These are phyloP conservation scores for Pinus tabuliformis DNA, from an alignment of 75 land plant genomes.

Conservation along the genomic window DNA sequence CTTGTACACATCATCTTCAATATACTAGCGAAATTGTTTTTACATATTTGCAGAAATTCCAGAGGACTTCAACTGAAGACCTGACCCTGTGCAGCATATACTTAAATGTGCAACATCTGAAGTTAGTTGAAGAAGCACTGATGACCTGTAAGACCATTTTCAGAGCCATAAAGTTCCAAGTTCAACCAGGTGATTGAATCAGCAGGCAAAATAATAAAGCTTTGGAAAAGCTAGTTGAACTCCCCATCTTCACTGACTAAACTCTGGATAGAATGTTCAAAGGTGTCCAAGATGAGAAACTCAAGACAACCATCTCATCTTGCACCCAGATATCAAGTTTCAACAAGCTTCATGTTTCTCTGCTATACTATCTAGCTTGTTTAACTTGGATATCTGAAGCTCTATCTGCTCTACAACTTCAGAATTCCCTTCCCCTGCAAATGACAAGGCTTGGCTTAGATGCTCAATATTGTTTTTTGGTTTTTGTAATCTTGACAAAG, in stretches of 20 bases:
- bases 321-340: neutral
- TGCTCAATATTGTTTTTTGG: constrained; percentile 22
- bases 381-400: constrained; percentile 53
- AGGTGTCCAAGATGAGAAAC: neutral
- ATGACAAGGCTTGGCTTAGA: constrained; percentile 26
- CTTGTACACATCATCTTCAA: neutral
- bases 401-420: constrained; percentile 37
- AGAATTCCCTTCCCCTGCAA: constrained; percentile 22
- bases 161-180: no score
- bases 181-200: neutral
- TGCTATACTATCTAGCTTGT: constrained; percentile 20
- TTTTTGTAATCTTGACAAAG: constrained; percentile 40
- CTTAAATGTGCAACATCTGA: neutral
- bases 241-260: neutral
- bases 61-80: neutral
- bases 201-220: neutral
- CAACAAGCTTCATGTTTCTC: constrained; percentile 4
- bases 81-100: neutral
- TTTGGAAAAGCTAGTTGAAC: neutral
- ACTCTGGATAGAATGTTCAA: neutral
- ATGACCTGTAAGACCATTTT: neutral
- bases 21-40: neutral
- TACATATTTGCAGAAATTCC: neutral
- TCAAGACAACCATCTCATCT: neutral
- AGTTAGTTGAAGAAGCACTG: neutral